Base-by-base conservation (phyloP, 129 eudicot genomes). In the Lactuca saligna region DNA sequence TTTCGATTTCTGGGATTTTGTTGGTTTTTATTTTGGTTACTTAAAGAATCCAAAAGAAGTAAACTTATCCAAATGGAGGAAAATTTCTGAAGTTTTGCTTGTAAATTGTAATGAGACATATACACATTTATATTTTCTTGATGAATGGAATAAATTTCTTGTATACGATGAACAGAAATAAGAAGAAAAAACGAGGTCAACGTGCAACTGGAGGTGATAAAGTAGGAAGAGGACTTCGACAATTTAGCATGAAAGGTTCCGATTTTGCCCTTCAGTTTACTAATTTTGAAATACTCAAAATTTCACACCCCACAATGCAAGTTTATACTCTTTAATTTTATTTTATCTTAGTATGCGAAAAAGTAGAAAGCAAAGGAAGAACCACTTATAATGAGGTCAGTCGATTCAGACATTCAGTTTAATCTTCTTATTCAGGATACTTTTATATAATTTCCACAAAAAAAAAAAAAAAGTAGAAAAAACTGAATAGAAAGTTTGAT, bases 161-260 rank as follows among this genome's bases (percentile, higher is more conserved):
- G 61, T 56, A 29, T 56, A 29, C 31, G 46, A 12, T 75, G 75
- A 69, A 71, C 86, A 87, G 91, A n/a, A 80, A 72, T 74, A 82
- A 79, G 86, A 90, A 82, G 85, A 90, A 90, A 77, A 90, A 82
- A 72, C 74, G 97, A 84, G 95, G 86, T 61, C 94, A 90, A 57
- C 88, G 97, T 56, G 88, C 88, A 48, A 76, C 76, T 64, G 91
- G 83, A 62, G 97, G 94, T 63, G 97, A 90, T 82, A 90, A 90
- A 75, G 89, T 76, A 73, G 97, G 95, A 35, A 81, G 97, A 77
- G 97, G 97, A 74, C 94, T 90, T 42, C 90, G 97, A 8, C 97
- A 90, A 69, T 90, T 90, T 76, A 90, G 97, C 82, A 90, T 90
- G 97, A 90, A 90, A 90, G 97, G 97, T 86, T 59, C 71, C 59